Evolutionary conservation across 805 yeast species (phyloP).

Genomic region (Metschnikowia gruessii): DNA sequence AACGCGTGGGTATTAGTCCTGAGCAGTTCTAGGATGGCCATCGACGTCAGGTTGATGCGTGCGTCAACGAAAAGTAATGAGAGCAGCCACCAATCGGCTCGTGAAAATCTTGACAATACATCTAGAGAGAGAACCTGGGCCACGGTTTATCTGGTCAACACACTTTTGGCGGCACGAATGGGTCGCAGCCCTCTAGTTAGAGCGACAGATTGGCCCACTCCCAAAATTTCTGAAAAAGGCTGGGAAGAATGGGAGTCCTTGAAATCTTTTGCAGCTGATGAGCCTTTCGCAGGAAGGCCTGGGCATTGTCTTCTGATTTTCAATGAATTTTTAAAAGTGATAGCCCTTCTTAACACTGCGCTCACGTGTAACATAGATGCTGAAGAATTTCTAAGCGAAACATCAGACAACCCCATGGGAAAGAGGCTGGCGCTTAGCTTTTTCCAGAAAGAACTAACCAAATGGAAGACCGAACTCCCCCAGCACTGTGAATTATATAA

Average conservation of each 20-base stretch:
- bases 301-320: constrained; percentile 23
- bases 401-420: neutral
- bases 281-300: constrained; percentile 16
- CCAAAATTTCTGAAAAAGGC: constrained; percentile 21
- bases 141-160: constrained; percentile 21
- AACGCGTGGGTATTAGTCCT: constrained; percentile 24
- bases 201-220: constrained; percentile 26
- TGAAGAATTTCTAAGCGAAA: neutral
- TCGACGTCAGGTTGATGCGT: constrained; percentile 25
- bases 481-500: constrained; percentile 16
- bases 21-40: constrained; percentile 25
- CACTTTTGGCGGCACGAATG: constrained; percentile 24
- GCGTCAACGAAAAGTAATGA: constrained; percentile 1
- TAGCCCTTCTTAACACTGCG: constrained; percentile 21
- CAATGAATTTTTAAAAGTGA: constrained; percentile 19
- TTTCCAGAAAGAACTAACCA: constrained; percentile 13
- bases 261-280: constrained; percentile 13
- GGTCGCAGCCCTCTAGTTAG: constrained; percentile 25
- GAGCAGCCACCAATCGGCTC: neutral
- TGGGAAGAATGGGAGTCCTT: constrained; percentile 31
- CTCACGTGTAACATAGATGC: constrained; percentile 23
- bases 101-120: constrained; percentile 16
- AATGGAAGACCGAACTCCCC: constrained; percentile 16
- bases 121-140: constrained; percentile 28
- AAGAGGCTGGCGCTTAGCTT: neutral